Conservation (phyloP, 108 stramenopile species). For the Chaetoceros muelleri region DNA sequence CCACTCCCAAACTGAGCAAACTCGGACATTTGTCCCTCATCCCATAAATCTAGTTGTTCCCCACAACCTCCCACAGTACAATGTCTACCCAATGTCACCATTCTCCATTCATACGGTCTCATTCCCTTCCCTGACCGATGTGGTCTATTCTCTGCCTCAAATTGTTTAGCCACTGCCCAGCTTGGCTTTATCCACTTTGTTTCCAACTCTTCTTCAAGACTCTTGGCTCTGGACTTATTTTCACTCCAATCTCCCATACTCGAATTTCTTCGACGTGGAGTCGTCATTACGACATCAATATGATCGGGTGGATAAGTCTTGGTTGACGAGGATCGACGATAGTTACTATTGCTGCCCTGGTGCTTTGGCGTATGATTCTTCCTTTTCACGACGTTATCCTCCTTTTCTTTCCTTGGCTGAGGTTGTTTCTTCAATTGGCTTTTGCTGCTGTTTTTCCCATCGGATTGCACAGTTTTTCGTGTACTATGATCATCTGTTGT, state of each 20-base stretch:
- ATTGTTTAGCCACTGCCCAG: constrained; percentile 30
- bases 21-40: constrained; percentile 46
- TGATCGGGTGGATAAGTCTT: background rate
- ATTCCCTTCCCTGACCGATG: constrained; percentile 31
- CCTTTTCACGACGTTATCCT: no score
- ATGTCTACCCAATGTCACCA: constrained; percentile 39
- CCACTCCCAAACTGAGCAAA: constrained; percentile 54
- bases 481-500: no score
- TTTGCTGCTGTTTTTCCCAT: no score
- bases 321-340: no score
- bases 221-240: constrained; percentile 9
- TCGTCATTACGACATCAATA: background rate
- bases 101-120: constrained; percentile 14
- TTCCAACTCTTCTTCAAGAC: constrained; percentile 26
- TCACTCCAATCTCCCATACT: background rate
- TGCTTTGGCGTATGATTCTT: no score
- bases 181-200: constrained; percentile 34
- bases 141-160: constrained; percentile 23
- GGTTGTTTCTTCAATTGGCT: no score
- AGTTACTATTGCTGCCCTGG: no score
- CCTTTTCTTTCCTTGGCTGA: no score
- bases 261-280: background rate
- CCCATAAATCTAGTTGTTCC: constrained; percentile 57
- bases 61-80: constrained; percentile 45
- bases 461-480: no score